Base-by-base conservation (phyloP, 495 filamentous ascomycete genomes). In the Parathielavia hyrcaniae region DNA sequence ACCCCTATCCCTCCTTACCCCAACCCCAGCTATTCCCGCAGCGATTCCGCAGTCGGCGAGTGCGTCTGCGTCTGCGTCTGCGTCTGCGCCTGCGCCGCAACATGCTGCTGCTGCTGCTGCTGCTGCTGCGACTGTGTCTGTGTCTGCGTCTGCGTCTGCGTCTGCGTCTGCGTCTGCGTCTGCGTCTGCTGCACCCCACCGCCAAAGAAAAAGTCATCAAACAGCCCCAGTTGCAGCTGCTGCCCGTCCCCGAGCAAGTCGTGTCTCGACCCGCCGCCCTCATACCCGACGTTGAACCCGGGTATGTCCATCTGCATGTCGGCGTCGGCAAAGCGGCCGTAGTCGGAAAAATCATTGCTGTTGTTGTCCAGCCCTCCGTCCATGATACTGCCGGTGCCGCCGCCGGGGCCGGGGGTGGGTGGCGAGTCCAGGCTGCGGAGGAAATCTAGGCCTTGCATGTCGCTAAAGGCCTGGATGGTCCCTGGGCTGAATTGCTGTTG, bases 201-300 rank as follows among this genome's bases (percentile, higher is more conserved):
- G 1, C 91, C 91, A 74, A 96, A 96, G 75, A 92, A 96, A 69
- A 92, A 95, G 0, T 89, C 91, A 70, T 95, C 89, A 69, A 96
- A 88, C 32, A 96, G 71, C 79, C 95, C 90, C 63, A 96, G 71
- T 79, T 95, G 90, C 63, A 92, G 81, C 55, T 86, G 86, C 56
- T 81, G 77, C 23, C 86, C 87, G 50, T 92, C 89, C 57, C 81
- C 85, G 74, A 30, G 26, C 26, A 87, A 90, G 69, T 92, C 88
- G 71, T 91, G 87, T 64, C 87, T 83, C 62, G 83, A 76, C 22
- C 86, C 87, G 43, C 86, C 81, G 61, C 86, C 87, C 43, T 87
- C 81, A 61, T 77, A 80, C 12, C 84, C 86, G 61, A 89, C 76
- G 20, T 87, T 86, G 62, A 91, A 87, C 0, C 87, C 88, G 26